A percentile compares a stretch with the other conserved stretches of the same genome.
phyloP scores from a whole-genome alignment of 208 protist genomes.

The Trichomonas vaginalis region DNA sequence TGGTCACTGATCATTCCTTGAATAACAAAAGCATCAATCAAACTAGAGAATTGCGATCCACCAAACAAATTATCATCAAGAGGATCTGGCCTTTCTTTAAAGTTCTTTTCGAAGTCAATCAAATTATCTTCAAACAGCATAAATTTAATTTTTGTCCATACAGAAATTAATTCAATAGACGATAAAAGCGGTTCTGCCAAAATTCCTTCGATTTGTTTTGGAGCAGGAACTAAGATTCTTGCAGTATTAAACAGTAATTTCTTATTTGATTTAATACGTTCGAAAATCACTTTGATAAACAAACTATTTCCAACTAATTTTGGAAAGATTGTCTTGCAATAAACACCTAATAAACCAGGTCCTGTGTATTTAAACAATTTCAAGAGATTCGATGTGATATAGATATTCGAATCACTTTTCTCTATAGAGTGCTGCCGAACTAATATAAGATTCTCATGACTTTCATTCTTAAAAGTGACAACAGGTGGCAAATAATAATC shows the following conservation, averaged over 20 bases:
- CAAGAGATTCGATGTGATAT: background rate
- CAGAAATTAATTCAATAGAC: background rate
- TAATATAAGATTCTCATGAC: background rate
- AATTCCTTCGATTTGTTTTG: background rate
- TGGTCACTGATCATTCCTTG: background rate
- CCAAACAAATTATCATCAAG: background rate
- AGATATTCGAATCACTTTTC: background rate
- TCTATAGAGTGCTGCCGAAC: background rate
- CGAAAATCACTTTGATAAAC: background rate
- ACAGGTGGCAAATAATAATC: background rate
- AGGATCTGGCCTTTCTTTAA: background rate
- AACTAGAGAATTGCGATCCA: background rate
- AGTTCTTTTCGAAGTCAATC: background rate
- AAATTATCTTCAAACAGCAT: background rate
- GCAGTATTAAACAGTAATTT: background rate
- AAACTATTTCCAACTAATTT: background rate
- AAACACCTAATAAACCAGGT: background rate
- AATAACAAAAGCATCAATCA: background rate
- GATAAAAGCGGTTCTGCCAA: background rate
- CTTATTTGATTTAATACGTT: background rate
- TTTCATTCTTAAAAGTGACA: background rate
- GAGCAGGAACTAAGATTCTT: background rate
- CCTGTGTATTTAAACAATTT: background rate
- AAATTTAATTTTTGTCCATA: background rate
- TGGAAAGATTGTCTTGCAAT: background rate